These are phyloP conservation scores for Tothia fuscella DNA, from an alignment of 2,329 filamentous ascomycete species.

Conservation along the genomic window DNA sequence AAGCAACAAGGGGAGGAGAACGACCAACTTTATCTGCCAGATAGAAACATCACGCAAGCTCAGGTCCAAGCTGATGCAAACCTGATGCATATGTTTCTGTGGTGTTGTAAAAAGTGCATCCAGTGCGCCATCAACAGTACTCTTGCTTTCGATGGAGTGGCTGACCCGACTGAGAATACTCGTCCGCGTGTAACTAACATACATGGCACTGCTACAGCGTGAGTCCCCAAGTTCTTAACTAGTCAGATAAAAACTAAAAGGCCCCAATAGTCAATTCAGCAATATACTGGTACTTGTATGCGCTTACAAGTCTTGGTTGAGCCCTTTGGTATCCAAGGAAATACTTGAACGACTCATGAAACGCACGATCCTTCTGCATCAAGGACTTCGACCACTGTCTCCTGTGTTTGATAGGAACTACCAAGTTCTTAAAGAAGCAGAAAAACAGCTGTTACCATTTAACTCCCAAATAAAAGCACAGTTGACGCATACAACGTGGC, in stretches of 20 bases:
- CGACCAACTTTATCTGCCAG: not conserved
- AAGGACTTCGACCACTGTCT: conserved; percentile 56
- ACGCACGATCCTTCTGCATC: conserved; percentile 67
- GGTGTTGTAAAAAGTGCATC: conserved; percentile 39
- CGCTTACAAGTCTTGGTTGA: conserved; percentile 55
- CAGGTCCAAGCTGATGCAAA: conserved; percentile 19
- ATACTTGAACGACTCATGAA: conserved; percentile 50
- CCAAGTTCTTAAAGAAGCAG: not conserved
- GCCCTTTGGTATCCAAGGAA: conserved; percentile 42
- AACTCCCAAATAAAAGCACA: not conserved
- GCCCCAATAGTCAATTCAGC: conserved; percentile 81
- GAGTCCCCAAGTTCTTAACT: too few species aligned
- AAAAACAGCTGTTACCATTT: not conserved
- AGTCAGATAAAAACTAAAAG: too few species aligned
- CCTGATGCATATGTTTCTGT: conserved; percentile 1
- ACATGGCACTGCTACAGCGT: conserved; percentile 92
- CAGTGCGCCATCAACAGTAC: conserved; percentile 75
- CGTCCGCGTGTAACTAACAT: conserved; percentile 87
- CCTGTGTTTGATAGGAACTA: conserved; percentile 46
- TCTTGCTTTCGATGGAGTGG: conserved; percentile 61
- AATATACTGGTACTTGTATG: conserved; percentile 87
- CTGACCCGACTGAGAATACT: conserved; percentile 46
- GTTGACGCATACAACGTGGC: not conserved
- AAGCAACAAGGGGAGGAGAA: not conserved
- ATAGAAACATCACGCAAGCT: conserved; percentile 15